Base-by-base conservation (phyloP, 2,329 filamentous ascomycete genomes). In the Shiraia bambusicola region DNA sequence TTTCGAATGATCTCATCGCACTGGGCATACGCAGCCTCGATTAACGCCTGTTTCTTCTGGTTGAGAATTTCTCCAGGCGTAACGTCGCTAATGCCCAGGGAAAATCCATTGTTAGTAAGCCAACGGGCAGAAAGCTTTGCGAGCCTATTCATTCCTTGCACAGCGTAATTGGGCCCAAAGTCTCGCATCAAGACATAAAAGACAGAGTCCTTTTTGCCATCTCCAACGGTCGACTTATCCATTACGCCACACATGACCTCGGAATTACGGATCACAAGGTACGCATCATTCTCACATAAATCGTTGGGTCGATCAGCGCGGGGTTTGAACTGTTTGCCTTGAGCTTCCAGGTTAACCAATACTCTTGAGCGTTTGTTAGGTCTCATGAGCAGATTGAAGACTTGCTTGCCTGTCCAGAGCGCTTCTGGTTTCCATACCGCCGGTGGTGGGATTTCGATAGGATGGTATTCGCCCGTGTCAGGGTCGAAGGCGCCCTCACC, bases 171-270 rank as follows among this genome's bases (percentile, higher is more conserved):
- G 1, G 91, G 88, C 1, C 93, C 93, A 58, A 87, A 98, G 72
- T 98, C 93, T 75, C 93, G 82, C 56, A 97, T 81, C 63, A 98
- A 92, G 42, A 97, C 87, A 62, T 96, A 98, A 64, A 97, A 98
- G 14, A 98, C 84, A 0, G 91, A 96, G 66, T 95, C 92, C 65
- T 98, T 98, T 75, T 97, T 97, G 58, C 93, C 93, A 5, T 88
- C 84, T 56, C 93, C 93, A n/a, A 98, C 88, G 0, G 91, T 97
- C 1, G 88, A 87, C 71, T 98, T 98, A 74, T 98, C 93, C 90
- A 97, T 96, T 45, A 86, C 81, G 47, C 93, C 93, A 63, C 92
- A 97, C 88, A 98, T 95, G 48, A 97, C 84, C 66, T 96, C 91
- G 0, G 92, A 97, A 65, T 98, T 97, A 42, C 92, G 87, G 49